These are phyloP conservation scores for Fusarium denticulatum DNA, from an alignment of 2,329 filamentous ascomycete species.

Conservation along the genomic window DNA sequence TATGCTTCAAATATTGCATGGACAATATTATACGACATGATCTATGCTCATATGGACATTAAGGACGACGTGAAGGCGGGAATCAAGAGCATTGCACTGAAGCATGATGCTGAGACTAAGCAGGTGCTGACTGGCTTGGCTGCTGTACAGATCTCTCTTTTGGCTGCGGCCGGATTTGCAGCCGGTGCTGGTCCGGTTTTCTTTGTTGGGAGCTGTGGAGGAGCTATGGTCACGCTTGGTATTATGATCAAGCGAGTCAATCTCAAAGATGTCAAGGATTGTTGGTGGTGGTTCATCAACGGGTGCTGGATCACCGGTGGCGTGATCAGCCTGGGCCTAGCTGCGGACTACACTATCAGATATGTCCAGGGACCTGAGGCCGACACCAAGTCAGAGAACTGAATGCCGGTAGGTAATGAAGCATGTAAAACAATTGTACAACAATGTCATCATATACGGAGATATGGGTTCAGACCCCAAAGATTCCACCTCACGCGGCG, in stretches of 20 bases:
- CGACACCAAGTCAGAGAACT: slow-evolving; percentile 15
- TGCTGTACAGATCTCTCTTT: slow-evolving; percentile 72
- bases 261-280: slow-evolving; percentile 71
- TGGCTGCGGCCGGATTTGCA: slow-evolving; percentile 75
- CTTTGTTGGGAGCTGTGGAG: slow-evolving; percentile 73
- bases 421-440: slow-evolving; percentile 36
- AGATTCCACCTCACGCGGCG: slow-evolving; percentile 23
- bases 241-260: slow-evolving; percentile 75
- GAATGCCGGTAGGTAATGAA: background rate
- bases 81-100: slow-evolving; percentile 87
- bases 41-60: slow-evolving; percentile 93
- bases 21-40: slow-evolving; percentile 92
- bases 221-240: slow-evolving; percentile 67
- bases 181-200: slow-evolving; percentile 75
- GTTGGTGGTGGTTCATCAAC: slow-evolving; percentile 82
- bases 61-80: slow-evolving; percentile 86
- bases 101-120: slow-evolving; percentile 82
- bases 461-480: slow-evolving; percentile 3
- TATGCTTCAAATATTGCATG: slow-evolving; percentile 85
- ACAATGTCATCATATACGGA: slow-evolving; percentile 28
- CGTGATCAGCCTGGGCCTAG: slow-evolving; percentile 67
- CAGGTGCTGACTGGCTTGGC: slow-evolving; percentile 77
- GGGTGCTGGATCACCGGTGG: slow-evolving; percentile 76
- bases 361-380: slow-evolving; percentile 51
- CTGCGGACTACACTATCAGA: slow-evolving; percentile 66